Conservation (phyloP, 2,329 filamentous ascomycete genomes). For the Calonectria crousiana region DNA sequence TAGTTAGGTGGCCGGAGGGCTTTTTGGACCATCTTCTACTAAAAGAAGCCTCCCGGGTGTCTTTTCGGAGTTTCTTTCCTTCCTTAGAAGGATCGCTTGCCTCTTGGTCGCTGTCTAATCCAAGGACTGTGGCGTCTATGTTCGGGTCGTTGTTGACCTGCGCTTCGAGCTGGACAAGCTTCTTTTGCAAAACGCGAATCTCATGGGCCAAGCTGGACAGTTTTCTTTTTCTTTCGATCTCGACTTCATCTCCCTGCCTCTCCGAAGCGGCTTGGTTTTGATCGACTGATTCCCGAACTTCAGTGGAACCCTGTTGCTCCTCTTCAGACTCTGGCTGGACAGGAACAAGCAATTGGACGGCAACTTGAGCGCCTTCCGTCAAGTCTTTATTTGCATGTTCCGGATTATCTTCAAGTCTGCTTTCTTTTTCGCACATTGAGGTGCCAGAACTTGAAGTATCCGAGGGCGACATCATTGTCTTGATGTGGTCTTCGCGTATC, state of each 20-base stretch:
- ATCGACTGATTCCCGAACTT: neutral
- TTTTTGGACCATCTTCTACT: neutral
- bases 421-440: too few species aligned
- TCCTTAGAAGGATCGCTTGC: neutral
- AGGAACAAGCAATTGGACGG: too few species aligned
- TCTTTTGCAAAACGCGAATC: neutral
- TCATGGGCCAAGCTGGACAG: neutral
- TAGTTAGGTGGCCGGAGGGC: neutral
- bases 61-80: neutral
- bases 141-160: neutral
- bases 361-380: too few species aligned
- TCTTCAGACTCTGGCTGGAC: neutral
- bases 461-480: too few species aligned
- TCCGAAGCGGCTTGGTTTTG: neutral
- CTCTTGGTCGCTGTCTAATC: too few species aligned
- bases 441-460: too few species aligned
- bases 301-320: rapidly evolving
- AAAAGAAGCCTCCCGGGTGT: neutral
- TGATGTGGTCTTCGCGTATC: too few species aligned
- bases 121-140: neutral
- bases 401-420: too few species aligned
- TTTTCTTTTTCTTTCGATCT: neutral
- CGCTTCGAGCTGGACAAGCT: neutral
- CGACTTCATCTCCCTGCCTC: neutral
- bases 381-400: too few species aligned